These are phyloP conservation scores for Kandelia obovata DNA, from an alignment of 345 rosid species.

Conservation along the genomic window DNA sequence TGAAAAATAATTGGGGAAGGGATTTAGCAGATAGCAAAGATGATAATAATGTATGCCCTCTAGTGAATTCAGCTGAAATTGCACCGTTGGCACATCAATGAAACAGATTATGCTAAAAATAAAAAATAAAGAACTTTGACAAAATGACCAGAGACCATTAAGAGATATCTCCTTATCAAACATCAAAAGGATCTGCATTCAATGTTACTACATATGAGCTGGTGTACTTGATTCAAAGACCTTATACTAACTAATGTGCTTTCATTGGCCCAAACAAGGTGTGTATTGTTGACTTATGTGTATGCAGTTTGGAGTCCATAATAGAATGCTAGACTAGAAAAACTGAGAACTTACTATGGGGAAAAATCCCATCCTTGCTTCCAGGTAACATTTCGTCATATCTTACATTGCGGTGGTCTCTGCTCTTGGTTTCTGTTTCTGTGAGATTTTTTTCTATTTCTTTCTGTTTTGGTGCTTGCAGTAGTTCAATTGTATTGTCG, in stretches of 20 bases:
- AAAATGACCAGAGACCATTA: too few species aligned
- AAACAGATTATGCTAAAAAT: too few species aligned
- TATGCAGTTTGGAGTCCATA: background rate
- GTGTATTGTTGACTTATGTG: background rate
- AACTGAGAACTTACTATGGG: constrained; percentile 26
- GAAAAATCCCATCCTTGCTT: constrained; percentile 6
- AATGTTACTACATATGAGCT: background rate
- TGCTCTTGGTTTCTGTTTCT: constrained; percentile 5
- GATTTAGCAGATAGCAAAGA: too few species aligned
- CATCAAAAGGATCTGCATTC: too few species aligned
- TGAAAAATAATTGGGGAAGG: too few species aligned
- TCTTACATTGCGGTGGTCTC: constrained; percentile 17
- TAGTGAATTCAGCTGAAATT: too few species aligned
- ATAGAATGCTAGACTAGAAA: background rate
- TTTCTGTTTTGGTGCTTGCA: constrained; percentile 34
- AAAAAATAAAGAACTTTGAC: too few species aligned
- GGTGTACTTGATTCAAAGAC: background rate
- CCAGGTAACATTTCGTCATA: constrained; percentile 64
- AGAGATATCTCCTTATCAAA: too few species aligned
- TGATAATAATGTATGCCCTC: too few species aligned
- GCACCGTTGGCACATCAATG: too few species aligned
- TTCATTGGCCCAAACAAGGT: background rate
- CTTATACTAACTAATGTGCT: background rate
- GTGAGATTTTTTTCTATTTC: background rate
- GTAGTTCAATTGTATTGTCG: constrained; percentile 35